phyloP scores from a whole-genome alignment of 2,329 filamentous ascomycete species.

The Nemania serpens region DNA sequence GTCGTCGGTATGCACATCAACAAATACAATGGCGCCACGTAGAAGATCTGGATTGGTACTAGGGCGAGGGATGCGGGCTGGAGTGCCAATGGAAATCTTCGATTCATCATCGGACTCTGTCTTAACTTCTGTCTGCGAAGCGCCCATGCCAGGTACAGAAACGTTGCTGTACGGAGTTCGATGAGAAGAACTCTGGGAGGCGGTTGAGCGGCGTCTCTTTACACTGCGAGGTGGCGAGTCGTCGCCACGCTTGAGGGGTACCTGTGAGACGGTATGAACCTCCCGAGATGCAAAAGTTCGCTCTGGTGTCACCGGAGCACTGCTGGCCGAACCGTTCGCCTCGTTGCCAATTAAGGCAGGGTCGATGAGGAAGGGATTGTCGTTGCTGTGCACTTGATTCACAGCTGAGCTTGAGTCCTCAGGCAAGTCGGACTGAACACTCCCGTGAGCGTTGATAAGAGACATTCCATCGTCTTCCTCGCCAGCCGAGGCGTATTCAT shows the following conservation, averaged over 20 bases:
- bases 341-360: slow-evolving; percentile 47
- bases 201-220: slow-evolving; percentile 49
- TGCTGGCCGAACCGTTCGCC: slow-evolving; percentile 23
- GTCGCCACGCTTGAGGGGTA: slow-evolving; percentile 73
- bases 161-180: too few species aligned
- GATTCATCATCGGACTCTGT: too few species aligned
- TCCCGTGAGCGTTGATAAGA: slow-evolving; percentile 51
- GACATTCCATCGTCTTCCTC: slow-evolving; percentile 66
- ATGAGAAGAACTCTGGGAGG: slow-evolving; percentile 50
- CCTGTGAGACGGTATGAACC: slow-evolving; percentile 77
- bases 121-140: too few species aligned
- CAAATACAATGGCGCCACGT: slow-evolving; percentile 75
- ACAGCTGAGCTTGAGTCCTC: slow-evolving; percentile 57
- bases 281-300: slow-evolving; percentile 53
- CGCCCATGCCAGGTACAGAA: too few species aligned
- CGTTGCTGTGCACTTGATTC: slow-evolving; percentile 69
- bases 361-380: slow-evolving; percentile 64
- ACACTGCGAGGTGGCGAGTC: slow-evolving; percentile 55
- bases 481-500: slow-evolving; percentile 62
- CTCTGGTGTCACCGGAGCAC: slow-evolving; percentile 59
- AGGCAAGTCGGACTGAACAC: slow-evolving; percentile 41
- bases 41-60: slow-evolving; percentile 61
- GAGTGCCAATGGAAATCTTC: slow-evolving; percentile 61
- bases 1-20: slow-evolving; percentile 82
- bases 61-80: slow-evolving; percentile 59